Base-by-base conservation (phyloP, 345 rosid species). In the Alliaria petiolata region DNA sequence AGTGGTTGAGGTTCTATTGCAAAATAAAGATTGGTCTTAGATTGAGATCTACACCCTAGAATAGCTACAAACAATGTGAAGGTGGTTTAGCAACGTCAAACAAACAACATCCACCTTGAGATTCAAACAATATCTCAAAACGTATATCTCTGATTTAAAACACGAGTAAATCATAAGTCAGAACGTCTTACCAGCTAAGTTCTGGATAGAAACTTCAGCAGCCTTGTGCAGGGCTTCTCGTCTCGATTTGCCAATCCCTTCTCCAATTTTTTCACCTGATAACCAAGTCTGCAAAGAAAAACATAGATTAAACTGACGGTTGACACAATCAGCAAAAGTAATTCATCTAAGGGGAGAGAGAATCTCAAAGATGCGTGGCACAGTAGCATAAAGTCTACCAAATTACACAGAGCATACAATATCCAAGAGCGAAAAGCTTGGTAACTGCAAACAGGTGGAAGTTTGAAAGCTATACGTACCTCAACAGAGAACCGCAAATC, bases 221-320 rank as follows among this genome's bases (percentile, higher is more conserved):
- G 99, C 97, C 75, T 77, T 87, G 39, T 65, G 76, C 72, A 79
- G 90, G 33, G 98, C 95, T 83, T 89, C 93, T 81, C 89, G 82
- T 83, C 96, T 92, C 33, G 98, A 85, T 75, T 83, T 88, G 43
- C 97, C 97, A 67, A 80, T 72, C 57, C 92, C 97, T 74, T 90
- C 86, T 47, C 99, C 92, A 76, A 88, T 77, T 80, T 82, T 90
- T 78, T 86, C 78, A 75, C 96, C 98, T 14, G 83, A 86, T 78
- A 95, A 81, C 98, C 90, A 86, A 76, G 81, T 95, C 99, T 95
- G 76, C 55, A 78, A 72, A 58, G 76, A 63, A 44, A 42, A 69
- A 46, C n/a, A 71, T 40, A 40, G 45, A 34, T 39, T 50, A 38
- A 34, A n/a, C n/a, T n/a, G 9, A 65, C 19, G 31, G 20, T 3